Base-by-base conservation (phyloP, 495 filamentous ascomycete genomes). In the Geopyxis carbonaria region DNA sequence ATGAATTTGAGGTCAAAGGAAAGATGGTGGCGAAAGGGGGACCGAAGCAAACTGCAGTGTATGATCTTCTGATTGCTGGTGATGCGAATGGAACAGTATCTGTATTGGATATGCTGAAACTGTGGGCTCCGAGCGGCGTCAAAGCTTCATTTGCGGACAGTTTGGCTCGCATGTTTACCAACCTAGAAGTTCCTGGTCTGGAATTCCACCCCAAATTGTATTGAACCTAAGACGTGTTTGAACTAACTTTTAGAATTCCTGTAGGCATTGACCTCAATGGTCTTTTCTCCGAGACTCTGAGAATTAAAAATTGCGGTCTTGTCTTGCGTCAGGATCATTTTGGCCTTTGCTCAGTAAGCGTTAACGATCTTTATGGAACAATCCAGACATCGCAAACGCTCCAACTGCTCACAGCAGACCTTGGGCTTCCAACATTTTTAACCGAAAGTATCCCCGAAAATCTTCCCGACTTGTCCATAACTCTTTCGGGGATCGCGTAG, bases 11-110 rank as follows among this genome's bases (percentile, higher is more conserved):
- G 8, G 31, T 33, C 8, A 16, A 33, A 15, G 31, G 31, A 16
- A 33, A 33, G 31, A 33, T 33, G 31, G 15, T 33, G 8, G 16
- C 31, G 15, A 33, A 16, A 16, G 31, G 31, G 7, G 31, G 31
- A 6, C 6, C 9, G 31, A 33, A 33, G 15, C 8, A 16, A 15
- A 16, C 15, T 33, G 31, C 31, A 6, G 15, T 6, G 9, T 33
- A 33, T 16, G 31, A 33, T 16, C 9, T 33, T 8, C 31, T 8
- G 7, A 9, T 33, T 6, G 15, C 6, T 8, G 31, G 31, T 6
- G 31, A 33, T 8, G 8, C 9, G 31, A 16, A 33, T 16, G 31
- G 31, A 6, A 33, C 7, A 6, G 31, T 33, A 6, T 8, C 15
- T 8, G 6, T 33, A 15, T 6, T 33, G 31, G 31, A 33, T 8